Base-by-base conservation (phyloP, 257 asterid genomes). In the Ilex aquifolium region DNA sequence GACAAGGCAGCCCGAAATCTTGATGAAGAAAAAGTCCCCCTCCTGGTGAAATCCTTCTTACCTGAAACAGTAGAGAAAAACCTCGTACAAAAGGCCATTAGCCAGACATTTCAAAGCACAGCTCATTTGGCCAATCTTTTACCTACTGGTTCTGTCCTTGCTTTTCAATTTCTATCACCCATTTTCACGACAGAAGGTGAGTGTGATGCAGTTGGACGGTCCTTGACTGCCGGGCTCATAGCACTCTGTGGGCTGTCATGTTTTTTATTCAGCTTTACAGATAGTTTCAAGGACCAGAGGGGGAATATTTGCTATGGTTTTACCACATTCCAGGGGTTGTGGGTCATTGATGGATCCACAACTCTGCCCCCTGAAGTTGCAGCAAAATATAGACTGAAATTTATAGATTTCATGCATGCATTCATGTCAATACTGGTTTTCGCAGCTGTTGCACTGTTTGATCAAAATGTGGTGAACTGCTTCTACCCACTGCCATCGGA, bases 61-160 rank as follows among this genome's bases (percentile, higher is more conserved):
- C 86, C 93, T 2, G 82, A 86, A 36, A 2, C 42, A 71, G 84
- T 82, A 31, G 85, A 91, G 62, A 79, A 85, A 68, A 91, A 67
- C 77, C 76, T 76, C 59, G 69, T 88, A 71, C 99, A 92, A 60
- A 76, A 83, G 77, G 99, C 97, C 65, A 89, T 89, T 16, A 89
- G 96, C 17, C 94, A 87, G 44, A 92, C 99, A 29, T 92, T 92
- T 54, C 69, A 71, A 68, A 87, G 97, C 89, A 84, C 96, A 6
- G 94, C 96, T 13, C 81, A 87, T 52, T 71, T 92, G 2, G 97
- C 96, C 46, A 92, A 89, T 71, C 96, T 89, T 62, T 79, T 92
- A 3, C 95, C 99, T 5, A 92, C 95, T 3, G 99, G 99, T 31
- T 73, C 97, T 0, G 95, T 87, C 16, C 96, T 92, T 7, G 80